phyloP scores from a whole-genome alignment of 1,284 basidiomycete species.

The Boletus subluridellus region DNA sequence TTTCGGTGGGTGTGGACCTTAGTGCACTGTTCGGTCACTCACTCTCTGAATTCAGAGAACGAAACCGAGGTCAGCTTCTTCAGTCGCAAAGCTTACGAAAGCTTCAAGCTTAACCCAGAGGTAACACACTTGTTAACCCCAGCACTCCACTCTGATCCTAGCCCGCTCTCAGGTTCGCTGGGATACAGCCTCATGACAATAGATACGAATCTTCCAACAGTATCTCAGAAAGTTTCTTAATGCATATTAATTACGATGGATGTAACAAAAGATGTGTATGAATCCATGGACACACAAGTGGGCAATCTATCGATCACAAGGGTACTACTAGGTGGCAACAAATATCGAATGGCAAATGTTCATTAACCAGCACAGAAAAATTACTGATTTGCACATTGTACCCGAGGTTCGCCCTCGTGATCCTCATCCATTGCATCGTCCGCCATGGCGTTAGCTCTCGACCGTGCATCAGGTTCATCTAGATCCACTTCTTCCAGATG shows the following conservation, averaged over 20 bases:
- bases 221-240: conserved; percentile 9
- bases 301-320: conserved; percentile 6
- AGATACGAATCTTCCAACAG: not conserved
- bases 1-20: conserved; percentile 56
- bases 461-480: conserved; percentile 77
- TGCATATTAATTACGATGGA: conserved; percentile 32
- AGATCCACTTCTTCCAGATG: conserved; percentile 85
- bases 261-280: conserved; percentile 29
- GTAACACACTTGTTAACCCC: conserved; percentile 39
- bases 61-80: conserved; percentile 94
- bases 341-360: conserved; percentile 19
- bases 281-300: conserved; percentile 28
- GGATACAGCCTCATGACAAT: conserved; percentile 19
- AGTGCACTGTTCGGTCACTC: not conserved
- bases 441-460: conserved; percentile 52
- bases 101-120: conserved; percentile 79
- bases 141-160: not conserved
- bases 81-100: conserved; percentile 70
- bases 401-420: conserved; percentile 65
- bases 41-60: conserved; percentile 64
- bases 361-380: conserved; percentile 13
- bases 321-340: conserved; percentile 21
- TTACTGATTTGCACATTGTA: conserved; percentile 83
- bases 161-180: conserved; percentile 26
- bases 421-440: conserved; percentile 88